Percentiles rank a stretch among this genome's conserved stretches.
Evolutionary conservation across 768 basidiomycete species (phyloP).

Genomic region (Amanita brunnescens): DNA sequence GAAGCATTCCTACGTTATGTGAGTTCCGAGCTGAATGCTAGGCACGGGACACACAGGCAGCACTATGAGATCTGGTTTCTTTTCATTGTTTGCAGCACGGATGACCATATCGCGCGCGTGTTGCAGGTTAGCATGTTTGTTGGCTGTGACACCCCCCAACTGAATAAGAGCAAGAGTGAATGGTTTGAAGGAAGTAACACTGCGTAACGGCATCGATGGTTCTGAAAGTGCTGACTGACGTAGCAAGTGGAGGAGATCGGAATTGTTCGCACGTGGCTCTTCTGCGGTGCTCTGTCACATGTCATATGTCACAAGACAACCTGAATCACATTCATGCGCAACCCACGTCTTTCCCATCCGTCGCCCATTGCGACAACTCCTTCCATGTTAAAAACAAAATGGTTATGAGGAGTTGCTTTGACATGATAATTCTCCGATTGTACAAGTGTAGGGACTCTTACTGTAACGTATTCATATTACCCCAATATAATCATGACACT

Average conservation of each 20-base stretch:
- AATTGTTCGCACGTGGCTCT: too few relatives aligned
- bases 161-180: conserved; percentile 90
- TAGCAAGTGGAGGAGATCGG: too few relatives aligned
- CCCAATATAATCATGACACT: conserved; percentile 37
- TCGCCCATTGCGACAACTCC: conserved; percentile 35
- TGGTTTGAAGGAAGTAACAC: conserved; percentile 36
- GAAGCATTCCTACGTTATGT: conserved; percentile 63
- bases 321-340: conserved; percentile 53
- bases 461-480: background rate
- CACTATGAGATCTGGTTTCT: conserved; percentile 74
- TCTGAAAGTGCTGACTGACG: too few relatives aligned
- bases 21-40: background rate
- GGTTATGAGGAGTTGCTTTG: too few relatives aligned
- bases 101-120: conserved; percentile 77
- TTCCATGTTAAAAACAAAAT: conserved; percentile 9
- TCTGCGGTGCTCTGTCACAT: conserved; percentile 68
- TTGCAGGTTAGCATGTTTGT: conserved; percentile 71
- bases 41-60: conserved; percentile 51
- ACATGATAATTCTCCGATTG: background rate
- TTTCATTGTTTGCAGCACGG: conserved; percentile 40
- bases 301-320: too few relatives aligned
- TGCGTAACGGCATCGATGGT: background rate
- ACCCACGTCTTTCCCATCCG: background rate
- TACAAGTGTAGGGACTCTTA: background rate
- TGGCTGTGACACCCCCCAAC: conserved; percentile 61